Base-by-base conservation (phyloP, 2,329 filamentous ascomycete species). In the Zymoseptoria crescenta region DNA sequence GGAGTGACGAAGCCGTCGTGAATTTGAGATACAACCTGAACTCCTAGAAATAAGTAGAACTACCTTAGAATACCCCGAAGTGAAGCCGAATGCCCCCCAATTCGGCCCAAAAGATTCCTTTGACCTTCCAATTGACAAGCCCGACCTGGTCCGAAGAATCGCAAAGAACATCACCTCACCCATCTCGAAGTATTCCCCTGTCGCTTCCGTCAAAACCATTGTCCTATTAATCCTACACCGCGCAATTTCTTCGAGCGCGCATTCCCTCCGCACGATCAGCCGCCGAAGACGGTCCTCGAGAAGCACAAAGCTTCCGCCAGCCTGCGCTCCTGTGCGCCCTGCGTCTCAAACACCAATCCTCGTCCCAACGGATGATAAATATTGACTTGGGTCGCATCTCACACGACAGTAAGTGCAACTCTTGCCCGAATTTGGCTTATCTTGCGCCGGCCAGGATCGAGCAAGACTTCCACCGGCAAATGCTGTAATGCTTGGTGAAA, bases 381-480 rank as follows among this genome's bases (percentile, higher is more conserved):
- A 45, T 13, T 7, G 35, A 16, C 35, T 16, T 16, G 16, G 35
- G 35, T 13, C 35, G 35, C 35, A 45, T 16, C 10, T 45, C 5
- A 45, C 35, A 45, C 35, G 35, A n/a, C 35, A 45, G 35, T 45
- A 45, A 45, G 35, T 45, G 35, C 35, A 16, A n/a, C 13, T 45
- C 13, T 16, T 6, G 10, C 35, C 35, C 35, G 35, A 16, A 16
- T 45, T 16, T 45, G 13, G 10, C 35, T 16, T 16, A 13, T 45
- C 35, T n/a, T n/a, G n/a, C 35, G 13, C 49, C 49, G 59, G 64
- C 56, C 52, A 53, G 24, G n/a, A 52, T 52, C 49, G 59, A 65
- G 57, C 54, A 53, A 27, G n/a, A 52, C 52, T 59, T 62, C 54
- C 50, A 45, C n/a, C 7, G 35, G 35, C 35, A 13, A 45, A 45